A percentile compares a stretch with the other conserved stretches of the same genome.
Conservation (phyloP, 768 basidiomycete species). For the Sutorius australiensis region DNA sequence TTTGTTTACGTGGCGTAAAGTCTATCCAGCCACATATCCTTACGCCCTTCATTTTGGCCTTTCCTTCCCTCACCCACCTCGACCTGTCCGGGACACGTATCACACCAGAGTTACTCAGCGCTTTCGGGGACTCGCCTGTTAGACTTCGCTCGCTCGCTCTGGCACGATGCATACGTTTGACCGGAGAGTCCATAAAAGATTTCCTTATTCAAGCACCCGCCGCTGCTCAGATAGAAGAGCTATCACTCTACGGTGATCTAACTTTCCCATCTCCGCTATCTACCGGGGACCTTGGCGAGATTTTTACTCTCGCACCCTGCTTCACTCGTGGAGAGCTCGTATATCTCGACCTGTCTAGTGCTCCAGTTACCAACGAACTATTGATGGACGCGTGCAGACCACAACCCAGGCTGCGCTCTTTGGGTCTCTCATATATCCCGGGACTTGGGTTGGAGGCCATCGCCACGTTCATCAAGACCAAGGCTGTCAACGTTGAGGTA, state of each 20-base stretch:
- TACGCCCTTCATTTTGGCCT: constrained; percentile 70
- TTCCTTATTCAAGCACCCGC: constrained; percentile 71
- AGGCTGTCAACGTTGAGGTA: constrained; percentile 78
- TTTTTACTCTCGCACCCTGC: constrained; percentile 74
- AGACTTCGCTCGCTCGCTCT: constrained; percentile 77
- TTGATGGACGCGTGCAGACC: constrained; percentile 48
- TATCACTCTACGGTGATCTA: constrained; percentile 86
- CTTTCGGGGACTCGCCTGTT: constrained; percentile 64
- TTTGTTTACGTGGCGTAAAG: constrained; percentile 80
- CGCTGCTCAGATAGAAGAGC: constrained; percentile 59
- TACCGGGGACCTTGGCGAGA: constrained; percentile 57
- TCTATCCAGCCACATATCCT: constrained; percentile 68
- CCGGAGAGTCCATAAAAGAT: constrained; percentile 68
- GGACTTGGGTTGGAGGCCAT: constrained; percentile 61
- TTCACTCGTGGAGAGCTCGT: constrained; percentile 70
- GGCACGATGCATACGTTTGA: constrained; percentile 80
- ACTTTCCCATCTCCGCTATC: constrained; percentile 76
- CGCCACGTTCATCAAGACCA: constrained; percentile 61
- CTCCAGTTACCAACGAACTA: constrained; percentile 61
- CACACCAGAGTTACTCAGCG: constrained; percentile 67
- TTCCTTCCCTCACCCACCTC: constrained; percentile 84
- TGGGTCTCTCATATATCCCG: constrained; percentile 88
- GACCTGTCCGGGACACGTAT: constrained; percentile 89
- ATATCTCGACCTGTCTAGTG: constrained; percentile 88
- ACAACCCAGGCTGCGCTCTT: constrained; percentile 75